Conservation (phyloP, 2,329 filamentous ascomycete species). For the Fusarium mangiferae region DNA sequence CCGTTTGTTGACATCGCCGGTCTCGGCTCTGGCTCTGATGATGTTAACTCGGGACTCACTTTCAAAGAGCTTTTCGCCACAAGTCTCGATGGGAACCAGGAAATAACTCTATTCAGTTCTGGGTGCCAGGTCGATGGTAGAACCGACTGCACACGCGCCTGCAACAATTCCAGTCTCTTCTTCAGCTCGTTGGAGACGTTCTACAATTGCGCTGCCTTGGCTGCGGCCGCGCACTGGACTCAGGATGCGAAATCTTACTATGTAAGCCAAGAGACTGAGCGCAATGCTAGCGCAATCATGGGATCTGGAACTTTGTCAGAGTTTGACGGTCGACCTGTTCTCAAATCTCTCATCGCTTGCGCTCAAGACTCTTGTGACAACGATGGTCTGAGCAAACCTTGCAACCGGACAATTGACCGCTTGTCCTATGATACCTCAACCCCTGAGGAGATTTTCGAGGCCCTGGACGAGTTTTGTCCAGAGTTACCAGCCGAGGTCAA, state of each 20-base stretch:
- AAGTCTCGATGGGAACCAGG: slow-evolving; percentile 47
- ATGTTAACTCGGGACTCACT: slow-evolving; percentile 43
- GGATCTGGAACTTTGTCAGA: slow-evolving; percentile 45
- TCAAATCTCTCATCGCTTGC: slow-evolving; percentile 49
- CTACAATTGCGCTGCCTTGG: slow-evolving; percentile 52
- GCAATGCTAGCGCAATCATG: slow-evolving; percentile 51
- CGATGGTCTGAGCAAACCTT: slow-evolving; percentile 48
- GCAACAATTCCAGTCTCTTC: slow-evolving; percentile 44
- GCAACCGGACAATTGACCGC: slow-evolving; percentile 43
- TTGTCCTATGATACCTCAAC: slow-evolving; percentile 43
- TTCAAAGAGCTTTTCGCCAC: slow-evolving; percentile 50
- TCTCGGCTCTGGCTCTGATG: slow-evolving; percentile 43
- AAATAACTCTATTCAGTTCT: slow-evolving; percentile 47
- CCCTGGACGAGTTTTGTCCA: slow-evolving; percentile 51
- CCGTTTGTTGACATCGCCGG: slow-evolving; percentile 51
- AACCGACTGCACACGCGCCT: slow-evolving; percentile 49
- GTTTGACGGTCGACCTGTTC: slow-evolving; percentile 47
- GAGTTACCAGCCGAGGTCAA: slow-evolving; percentile 51
- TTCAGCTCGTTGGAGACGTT: slow-evolving; percentile 52
- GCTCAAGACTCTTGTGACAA: slow-evolving; percentile 50
- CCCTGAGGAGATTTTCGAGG: slow-evolving; percentile 47
- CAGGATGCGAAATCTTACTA: slow-evolving; percentile 45
- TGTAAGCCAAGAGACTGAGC: slow-evolving; percentile 48
- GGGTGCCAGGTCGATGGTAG: slow-evolving; percentile 47
- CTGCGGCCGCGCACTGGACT: slow-evolving; percentile 50